Evolutionary conservation across 805 yeast species (phyloP), one percentile per base, ranked within the genome.

Genomic region (Metschnikowia sp.): DNA sequence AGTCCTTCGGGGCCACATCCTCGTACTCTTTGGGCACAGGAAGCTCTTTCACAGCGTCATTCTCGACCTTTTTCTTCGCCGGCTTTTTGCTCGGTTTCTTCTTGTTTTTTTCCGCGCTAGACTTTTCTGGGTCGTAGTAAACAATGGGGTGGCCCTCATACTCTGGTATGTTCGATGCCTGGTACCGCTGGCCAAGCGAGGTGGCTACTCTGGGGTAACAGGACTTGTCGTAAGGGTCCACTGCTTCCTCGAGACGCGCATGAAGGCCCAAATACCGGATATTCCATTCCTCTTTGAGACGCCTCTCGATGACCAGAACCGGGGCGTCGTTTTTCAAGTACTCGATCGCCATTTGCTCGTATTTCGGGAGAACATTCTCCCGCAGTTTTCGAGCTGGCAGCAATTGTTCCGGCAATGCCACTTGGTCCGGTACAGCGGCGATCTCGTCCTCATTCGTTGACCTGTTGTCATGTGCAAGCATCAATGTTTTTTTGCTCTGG

Each of bases 191-290:
- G 0, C 96, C 96, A 5, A 88, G 61, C 49, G 94, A 68, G 0
- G 94, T 85, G 1, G 86, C 82, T 0, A 91, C 94, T 42, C 92
- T 68, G 0, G 96, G 94, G 54, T 85, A 84, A 1, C 90, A 88
- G 5, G 72, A 66, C 36, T 91, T 68, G 59, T 86, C 95, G 49
- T 84, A 88, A 6, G 79, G 58, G 61, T 88, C 94, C 38, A 87
- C 73, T 1, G 88, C 88, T 61, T 87, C 95, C 59, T 86, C 92
- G 26, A 86, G 63, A 39, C 78, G 72, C 1, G 88, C 79, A 62
- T 87, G 86, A 68, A 83, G 75, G 1, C 96, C 96, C 26, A 88
- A 71, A 58, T 86, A 89, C 53, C 95, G 66, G 69, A 82, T 85
- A 2, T 83, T 84, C 96, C 96, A 89, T 58, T 83, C 89, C 62